Evolutionary conservation across 2,329 filamentous ascomycete genomes (phyloP), one percentile per base, ranked within the genome.

Genomic region (Diaporthe citriasiana): DNA sequence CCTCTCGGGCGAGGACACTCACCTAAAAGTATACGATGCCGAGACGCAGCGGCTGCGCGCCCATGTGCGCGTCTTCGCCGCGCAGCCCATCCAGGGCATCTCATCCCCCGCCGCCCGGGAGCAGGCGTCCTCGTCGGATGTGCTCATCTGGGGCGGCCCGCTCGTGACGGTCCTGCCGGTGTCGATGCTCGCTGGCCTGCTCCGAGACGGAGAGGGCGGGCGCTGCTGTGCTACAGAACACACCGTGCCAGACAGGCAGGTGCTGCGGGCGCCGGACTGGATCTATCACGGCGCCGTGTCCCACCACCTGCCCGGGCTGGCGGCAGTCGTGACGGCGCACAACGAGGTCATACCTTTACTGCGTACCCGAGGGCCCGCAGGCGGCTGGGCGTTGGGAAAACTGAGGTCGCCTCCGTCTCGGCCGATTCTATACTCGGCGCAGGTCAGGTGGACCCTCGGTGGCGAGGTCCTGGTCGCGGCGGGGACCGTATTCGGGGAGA

Each of bases 401-500:
- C 80, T 91, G 2, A 85, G 88, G 17, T 90, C 91, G 8, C 92
- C 92, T 22, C 72, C 72, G 57, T 93, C 95, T 10, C 90, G 94
- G 56, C 96, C 95, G 1, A 95, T 97, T 71, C 87, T 99, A 10
- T 99, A 97, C 82, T 94, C 95, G 22, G 96, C 95, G 7, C 90
- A 94, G 79, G 82, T 97, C 25, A 84, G 87, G 51, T 94, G 93
- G 88, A 83, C 91, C 10, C 87, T 88, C 9, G 71, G 82, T 8
- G 85, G 86, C 57, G 86, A 87, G 69, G 86, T 97, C 59, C 87
- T 98, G 27, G 89, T 98, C 68, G 94, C 95, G 9, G 94, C 94
- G 4, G 97, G 97, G 1, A 98, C 97, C 0, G 95, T 96, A 1
- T 98, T 98, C 83, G 97, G 97, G 4, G 95, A 98, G 82, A 93